Base-by-base conservation (phyloP, 805 yeast genomes). In the Kazachstania viticola region DNA sequence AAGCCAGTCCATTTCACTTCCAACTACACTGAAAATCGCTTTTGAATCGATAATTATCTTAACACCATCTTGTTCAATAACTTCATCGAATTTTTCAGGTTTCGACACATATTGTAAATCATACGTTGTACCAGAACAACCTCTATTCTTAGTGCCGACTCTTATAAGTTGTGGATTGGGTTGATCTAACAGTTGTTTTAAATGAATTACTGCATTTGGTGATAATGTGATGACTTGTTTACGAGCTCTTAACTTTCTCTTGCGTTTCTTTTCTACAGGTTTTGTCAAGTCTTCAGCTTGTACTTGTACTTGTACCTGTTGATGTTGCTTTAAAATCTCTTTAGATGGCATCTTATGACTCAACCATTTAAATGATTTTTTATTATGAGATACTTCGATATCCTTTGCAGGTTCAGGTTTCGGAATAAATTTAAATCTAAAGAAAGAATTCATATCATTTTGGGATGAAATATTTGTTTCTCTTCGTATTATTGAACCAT, bases 1-100 rank as follows among this genome's bases (percentile, higher is more conserved):
- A 30, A 83, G 66, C 95, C 95, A 91, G 59, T 91, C 98, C 98
- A 91, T 91, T 58, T 87, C 94, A 5, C 94, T 79, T 1, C 98
- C 98, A 36, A 91, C 94, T 28, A 91, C 87, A 44, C 93, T 79
- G 57, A 91, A 87, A 33, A 91, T 66, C 0, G 98, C 98, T 57
- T 91, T 91, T 17, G 97, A 88, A 55, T 91, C 98, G 28, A 91
- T 83, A 34, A 87, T 67, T 3, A 91, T 93, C 54, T 75, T 81
- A 25, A 91, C 93, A 22, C 94, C 96, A 48, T 87, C 95, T 60
- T 88, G 97, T 42, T 73, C 83, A 8, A 91, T 83, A 37, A 79
- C 65, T 60, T 91, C 98, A 57, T 91, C 98, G 49, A 88, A 91
- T 61, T 85, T 84, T n/a, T 87, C 95, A 7, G 96, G 88, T 51